Evolutionary conservation across 73 alveolate species (phyloP), one percentile per base, ranked within the genome.

Genomic region (Paramecium octaurelia): DNA sequence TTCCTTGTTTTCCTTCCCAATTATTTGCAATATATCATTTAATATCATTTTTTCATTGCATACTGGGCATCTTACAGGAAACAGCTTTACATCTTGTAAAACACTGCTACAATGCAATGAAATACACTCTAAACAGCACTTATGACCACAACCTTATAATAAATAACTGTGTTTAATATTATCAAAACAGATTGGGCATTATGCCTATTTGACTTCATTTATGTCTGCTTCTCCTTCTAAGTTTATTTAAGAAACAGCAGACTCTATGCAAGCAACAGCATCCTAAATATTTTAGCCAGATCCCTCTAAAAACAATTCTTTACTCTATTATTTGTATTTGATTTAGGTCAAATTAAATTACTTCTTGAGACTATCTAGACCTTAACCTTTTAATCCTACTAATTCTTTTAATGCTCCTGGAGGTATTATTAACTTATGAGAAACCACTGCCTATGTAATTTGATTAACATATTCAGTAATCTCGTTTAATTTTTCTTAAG

Each of bases 111-210:
- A 44, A 42, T 42, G 43, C 14, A 80, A 12, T 44, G 73, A 42
- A 23, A 80, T 42, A 31, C 91, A 80, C 44, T 80, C 91, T 42
- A 44, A 23, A 80, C 91, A 80, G 44, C 21, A 44, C 12, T 42
- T 44, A 80, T 80, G 91, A 6, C 76, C 70, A 24, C 91, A 80
- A 18, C 70, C 73, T 80, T 80, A 48, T 44, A 80, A 12, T 34
- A 80, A 21, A 80, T 44, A 80, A 44, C 64, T 27, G 29, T 80
- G 46, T 80, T 80, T 24, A 21, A 80, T 80, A 44, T 14, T 43
- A 80, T 80, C 91, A 42, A 80, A 80, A 44, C 91, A 80, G 8
- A 80, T 43, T 6, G 76, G 46, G 38, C 91, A 80, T 43, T 23
- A 31, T 43, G 46, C 27, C n/a, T 29, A 36, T 34, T 44, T 18